phyloP scores from a whole-genome alignment of 371 early-diverging fungal species.

The Saksenaea oblongispora region DNA sequence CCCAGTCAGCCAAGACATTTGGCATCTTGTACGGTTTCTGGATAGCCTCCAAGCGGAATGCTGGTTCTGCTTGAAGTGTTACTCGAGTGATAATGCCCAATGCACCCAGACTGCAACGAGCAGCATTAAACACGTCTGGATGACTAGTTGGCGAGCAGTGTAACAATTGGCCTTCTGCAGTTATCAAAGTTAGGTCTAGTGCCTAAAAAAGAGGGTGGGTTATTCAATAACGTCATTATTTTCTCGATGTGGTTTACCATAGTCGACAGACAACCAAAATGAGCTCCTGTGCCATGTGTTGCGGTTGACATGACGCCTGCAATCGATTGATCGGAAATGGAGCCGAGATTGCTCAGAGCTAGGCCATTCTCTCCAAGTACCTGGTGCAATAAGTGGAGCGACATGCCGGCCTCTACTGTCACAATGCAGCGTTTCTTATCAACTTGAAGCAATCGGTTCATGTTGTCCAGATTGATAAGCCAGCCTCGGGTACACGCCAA shows the following conservation, averaged over 20 bases:
- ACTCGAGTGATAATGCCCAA: slow-evolving; percentile 77
- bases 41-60: slow-evolving; percentile 67
- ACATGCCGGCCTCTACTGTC: slow-evolving; percentile 78
- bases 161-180: slow-evolving; percentile 53
- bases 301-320: slow-evolving; percentile 82
- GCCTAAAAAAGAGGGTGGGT: slow-evolving; percentile 30
- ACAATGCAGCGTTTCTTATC: slow-evolving; percentile 48
- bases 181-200: slow-evolving; percentile 61
- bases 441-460: slow-evolving; percentile 59
- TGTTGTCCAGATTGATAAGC: slow-evolving; percentile 71
- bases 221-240: not conserved
- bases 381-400: slow-evolving; percentile 62
- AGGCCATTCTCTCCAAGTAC: slow-evolving; percentile 59
- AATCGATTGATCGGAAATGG: slow-evolving; percentile 83
- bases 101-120: slow-evolving; percentile 75
- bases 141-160: slow-evolving; percentile 51
- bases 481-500: slow-evolving; percentile 70
- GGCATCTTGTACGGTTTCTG: slow-evolving; percentile 68
- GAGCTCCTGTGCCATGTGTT: slow-evolving; percentile 81
- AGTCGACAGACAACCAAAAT: slow-evolving; percentile 68
- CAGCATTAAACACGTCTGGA: slow-evolving; percentile 66
- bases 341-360: slow-evolving; percentile 76
- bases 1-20: slow-evolving; percentile 59
- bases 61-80: slow-evolving; percentile 71
- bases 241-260: slow-evolving; percentile 40